These are phyloP conservation scores for Crithidia acanthocephali DNA, from an alignment of 208 protist species.

Conservation along the genomic window DNA sequence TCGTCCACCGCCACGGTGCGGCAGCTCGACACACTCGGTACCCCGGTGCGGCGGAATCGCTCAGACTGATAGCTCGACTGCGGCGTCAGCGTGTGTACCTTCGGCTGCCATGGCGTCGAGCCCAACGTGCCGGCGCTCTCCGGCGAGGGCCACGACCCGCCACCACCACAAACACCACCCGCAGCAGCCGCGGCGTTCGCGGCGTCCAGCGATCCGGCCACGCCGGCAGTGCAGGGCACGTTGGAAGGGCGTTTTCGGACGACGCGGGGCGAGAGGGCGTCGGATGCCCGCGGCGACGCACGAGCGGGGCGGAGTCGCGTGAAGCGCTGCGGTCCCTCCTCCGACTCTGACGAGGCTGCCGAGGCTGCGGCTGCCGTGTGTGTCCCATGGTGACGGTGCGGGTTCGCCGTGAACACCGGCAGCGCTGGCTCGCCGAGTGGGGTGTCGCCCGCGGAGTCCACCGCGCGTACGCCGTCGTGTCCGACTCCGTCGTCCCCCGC, in stretches of 20 bases:
- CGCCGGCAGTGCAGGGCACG: neutral
- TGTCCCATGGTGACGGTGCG: too few species aligned
- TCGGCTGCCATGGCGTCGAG: conserved; percentile 1
- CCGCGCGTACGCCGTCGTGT: neutral
- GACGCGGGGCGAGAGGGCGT: neutral
- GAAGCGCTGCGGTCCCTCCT: neutral
- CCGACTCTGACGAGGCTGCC: neutral
- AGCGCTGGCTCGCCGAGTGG: neutral
- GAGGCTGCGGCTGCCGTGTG: neutral
- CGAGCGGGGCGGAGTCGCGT: neutral
- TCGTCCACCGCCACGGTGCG: conserved; percentile 14
- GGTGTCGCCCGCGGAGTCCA: neutral
- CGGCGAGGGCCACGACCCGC: neutral
- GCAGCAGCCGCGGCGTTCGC: too few species aligned
- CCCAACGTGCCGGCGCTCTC: conserved; percentile 2
- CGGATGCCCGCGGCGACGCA: neutral
- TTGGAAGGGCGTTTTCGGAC: neutral
- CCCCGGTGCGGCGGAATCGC: neutral
- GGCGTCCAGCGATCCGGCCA: neutral
- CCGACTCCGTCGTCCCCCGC: neutral
- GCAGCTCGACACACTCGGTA: conserved; percentile 11
- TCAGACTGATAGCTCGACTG: conserved; percentile 19
- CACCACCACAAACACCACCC: neutral
- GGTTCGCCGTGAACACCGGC: neutral
- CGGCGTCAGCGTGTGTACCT: conserved; percentile 16